Percentiles rank a stretch among this genome's conserved stretches.
Conservation (phyloP, 768 basidiomycete species). For the Suillus fuscotomentosus region DNA sequence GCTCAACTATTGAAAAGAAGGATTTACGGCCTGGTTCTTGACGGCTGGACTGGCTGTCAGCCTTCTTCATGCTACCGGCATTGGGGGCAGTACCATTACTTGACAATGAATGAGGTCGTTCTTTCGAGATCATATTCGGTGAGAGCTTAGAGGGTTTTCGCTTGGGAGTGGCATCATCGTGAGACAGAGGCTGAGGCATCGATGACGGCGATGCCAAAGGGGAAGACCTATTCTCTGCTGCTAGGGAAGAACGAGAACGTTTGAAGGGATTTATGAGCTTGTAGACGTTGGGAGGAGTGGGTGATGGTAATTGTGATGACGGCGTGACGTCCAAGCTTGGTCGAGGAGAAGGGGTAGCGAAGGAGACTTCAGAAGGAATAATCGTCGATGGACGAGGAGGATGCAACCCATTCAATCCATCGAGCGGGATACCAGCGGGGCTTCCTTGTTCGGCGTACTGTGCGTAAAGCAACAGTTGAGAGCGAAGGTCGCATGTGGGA, state of each 20-base stretch:
- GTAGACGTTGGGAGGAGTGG: slow-evolving; percentile 57
- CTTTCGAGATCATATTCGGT: slow-evolving; percentile 37
- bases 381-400: slow-evolving; percentile 28
- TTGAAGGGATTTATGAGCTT: slow-evolving; percentile 66
- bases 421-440: slow-evolving; percentile 54
- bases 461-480: slow-evolving; percentile 75
- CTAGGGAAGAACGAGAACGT: slow-evolving; percentile 58
- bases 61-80: slow-evolving; percentile 53
- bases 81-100: slow-evolving; percentile 59
- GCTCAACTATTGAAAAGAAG: slow-evolving; percentile 31
- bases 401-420: slow-evolving; percentile 30
- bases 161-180: slow-evolving; percentile 18
- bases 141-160: slow-evolving; percentile 36
- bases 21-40: slow-evolving; percentile 36
- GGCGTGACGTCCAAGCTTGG: slow-evolving; percentile 47
- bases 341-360: slow-evolving; percentile 44
- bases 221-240: slow-evolving; percentile 38
- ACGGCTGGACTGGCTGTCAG: slow-evolving; percentile 43
- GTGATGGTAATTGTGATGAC: slow-evolving; percentile 23
- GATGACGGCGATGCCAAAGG: slow-evolving; percentile 31
- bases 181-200: slow-evolving; percentile 19
- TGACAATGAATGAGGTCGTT: slow-evolving; percentile 56
- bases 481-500: slow-evolving; percentile 78
- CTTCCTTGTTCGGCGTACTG: slow-evolving; percentile 74
- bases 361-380: slow-evolving; percentile 58